Conservation (phyloP, 495 filamentous ascomycete genomes). For the Terfezia claveryi region DNA sequence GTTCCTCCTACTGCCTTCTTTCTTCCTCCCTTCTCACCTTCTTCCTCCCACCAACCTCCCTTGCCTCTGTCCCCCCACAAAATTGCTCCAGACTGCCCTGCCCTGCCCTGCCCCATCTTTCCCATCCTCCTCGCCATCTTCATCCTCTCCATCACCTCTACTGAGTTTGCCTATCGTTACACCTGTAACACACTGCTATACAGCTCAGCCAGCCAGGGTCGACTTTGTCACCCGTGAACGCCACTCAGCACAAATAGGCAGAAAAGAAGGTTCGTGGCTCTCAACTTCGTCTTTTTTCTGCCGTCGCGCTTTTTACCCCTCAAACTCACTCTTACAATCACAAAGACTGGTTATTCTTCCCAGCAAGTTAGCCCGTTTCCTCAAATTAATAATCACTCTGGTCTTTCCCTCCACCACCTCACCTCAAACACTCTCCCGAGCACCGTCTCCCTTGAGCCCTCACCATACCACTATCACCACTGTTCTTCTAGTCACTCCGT, state of each 20-base stretch:
- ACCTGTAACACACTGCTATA: no score
- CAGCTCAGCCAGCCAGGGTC: no score
- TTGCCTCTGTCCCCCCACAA: background rate
- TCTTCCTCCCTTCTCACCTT: constrained; percentile 1
- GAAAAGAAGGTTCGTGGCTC: no score
- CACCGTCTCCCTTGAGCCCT: background rate
- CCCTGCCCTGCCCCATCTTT: background rate
- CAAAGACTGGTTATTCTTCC: constrained; percentile 4
- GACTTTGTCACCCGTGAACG: no score
- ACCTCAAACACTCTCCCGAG: constrained; percentile 7
- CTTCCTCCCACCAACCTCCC: constrained; percentile 1
- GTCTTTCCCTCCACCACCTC: constrained; percentile 12
- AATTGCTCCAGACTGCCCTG: background rate
- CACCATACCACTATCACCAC: constrained; percentile 11
- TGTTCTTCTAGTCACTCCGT: constrained; percentile 12
- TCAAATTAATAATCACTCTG: constrained; percentile 7
- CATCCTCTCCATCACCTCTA: background rate
- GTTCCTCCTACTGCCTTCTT: constrained; percentile 10
- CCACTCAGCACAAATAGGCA: no score
- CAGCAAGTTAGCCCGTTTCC: constrained; percentile 9
- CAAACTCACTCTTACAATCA: constrained; percentile 2
- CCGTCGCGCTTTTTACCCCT: background rate
- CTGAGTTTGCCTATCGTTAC: background rate
- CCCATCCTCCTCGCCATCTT: background rate
- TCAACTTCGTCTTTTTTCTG: no score